Conservation (phyloP, 768 basidiomycete genomes). For the Lactarius akahatsu region DNA sequence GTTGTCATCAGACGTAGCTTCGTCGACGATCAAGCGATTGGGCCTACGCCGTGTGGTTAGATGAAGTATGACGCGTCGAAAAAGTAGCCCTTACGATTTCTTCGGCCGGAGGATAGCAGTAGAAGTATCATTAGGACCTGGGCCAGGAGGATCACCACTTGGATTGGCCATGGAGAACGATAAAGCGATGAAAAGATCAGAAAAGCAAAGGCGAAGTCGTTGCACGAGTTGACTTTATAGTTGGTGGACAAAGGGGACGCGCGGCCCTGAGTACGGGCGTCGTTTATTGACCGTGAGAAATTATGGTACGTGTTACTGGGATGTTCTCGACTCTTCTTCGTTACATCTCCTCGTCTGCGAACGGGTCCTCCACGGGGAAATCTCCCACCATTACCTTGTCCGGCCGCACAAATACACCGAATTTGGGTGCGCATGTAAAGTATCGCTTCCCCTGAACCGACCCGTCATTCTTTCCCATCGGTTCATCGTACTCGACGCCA, state of each 20-base stretch:
- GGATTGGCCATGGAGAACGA: constrained; percentile 64
- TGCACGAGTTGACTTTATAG: constrained; percentile 18
- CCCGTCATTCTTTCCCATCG: constrained; percentile 93
- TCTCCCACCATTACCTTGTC: constrained; percentile 83
- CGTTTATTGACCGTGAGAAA: constrained; percentile 21
- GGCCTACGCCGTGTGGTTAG: constrained; percentile 54
- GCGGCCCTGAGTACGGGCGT: constrained; percentile 19
- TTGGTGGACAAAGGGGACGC: constrained; percentile 22
- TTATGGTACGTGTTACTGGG: not conserved
- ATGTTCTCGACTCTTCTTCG: constrained; percentile 22
- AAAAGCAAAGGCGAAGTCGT: not conserved
- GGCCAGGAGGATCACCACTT: constrained; percentile 77
- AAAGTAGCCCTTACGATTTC: constrained; percentile 75
- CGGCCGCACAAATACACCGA: constrained; percentile 84
- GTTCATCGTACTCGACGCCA: constrained; percentile 94
- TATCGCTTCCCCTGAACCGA: constrained; percentile 87
- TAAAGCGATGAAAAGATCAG: not conserved
- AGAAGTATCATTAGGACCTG: constrained; percentile 85
- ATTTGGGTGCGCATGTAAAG: constrained; percentile 72
- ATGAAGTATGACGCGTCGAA: constrained; percentile 27
- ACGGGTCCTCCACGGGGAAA: constrained; percentile 80
- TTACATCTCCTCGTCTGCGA: constrained; percentile 76
- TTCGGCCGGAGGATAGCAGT: constrained; percentile 96
- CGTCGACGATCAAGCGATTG: constrained; percentile 96
- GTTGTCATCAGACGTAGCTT: constrained; percentile 92